These are phyloP conservation scores for Penicillium fimorum DNA, from an alignment of 495 filamentous ascomycete species.

Conservation along the genomic window DNA sequence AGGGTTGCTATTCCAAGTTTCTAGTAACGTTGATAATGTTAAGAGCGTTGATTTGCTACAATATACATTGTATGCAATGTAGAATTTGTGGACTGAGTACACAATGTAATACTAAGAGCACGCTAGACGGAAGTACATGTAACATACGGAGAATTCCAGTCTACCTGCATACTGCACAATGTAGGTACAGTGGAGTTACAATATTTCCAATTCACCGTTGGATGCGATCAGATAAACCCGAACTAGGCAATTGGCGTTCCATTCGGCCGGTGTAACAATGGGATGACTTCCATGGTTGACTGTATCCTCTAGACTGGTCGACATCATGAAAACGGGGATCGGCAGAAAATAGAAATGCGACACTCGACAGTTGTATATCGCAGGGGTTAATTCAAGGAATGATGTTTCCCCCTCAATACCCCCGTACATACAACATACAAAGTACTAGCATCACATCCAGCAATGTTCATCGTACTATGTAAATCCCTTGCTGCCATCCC, in stretches of 20 bases:
- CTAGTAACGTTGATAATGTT: neutral
- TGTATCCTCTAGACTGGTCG: constrained; percentile 15
- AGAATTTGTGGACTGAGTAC: neutral
- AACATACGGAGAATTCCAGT: constrained; percentile 28
- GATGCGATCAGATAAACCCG: constrained; percentile 14
- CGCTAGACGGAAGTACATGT: neutral
- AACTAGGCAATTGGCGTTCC: constrained; percentile 4
- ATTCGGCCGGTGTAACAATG: constrained; percentile 21
- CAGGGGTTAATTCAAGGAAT: constrained; percentile 18
- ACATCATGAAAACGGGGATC: constrained; percentile 26
- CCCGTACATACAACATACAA: too few species aligned
- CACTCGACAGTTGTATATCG: neutral
- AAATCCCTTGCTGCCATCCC: constrained; percentile 19
- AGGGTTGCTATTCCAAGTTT: neutral
- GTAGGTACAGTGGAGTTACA: neutral
- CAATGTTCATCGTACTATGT: constrained; percentile 18
- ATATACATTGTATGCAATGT: neutral
- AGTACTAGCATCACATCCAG: constrained; percentile 14
- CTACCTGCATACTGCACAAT: constrained; percentile 9
- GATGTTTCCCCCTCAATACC: constrained; percentile 4
- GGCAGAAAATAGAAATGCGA: neutral
- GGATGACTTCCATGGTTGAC: constrained; percentile 23
- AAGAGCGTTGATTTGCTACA: neutral
- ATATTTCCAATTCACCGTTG: neutral
- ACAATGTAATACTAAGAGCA: neutral